A percentile compares a stretch with the other conserved stretches of the same genome.
These are phyloP conservation scores for Acer campestre DNA, from an alignment of 345 rosid genomes.

Conservation along the genomic window DNA sequence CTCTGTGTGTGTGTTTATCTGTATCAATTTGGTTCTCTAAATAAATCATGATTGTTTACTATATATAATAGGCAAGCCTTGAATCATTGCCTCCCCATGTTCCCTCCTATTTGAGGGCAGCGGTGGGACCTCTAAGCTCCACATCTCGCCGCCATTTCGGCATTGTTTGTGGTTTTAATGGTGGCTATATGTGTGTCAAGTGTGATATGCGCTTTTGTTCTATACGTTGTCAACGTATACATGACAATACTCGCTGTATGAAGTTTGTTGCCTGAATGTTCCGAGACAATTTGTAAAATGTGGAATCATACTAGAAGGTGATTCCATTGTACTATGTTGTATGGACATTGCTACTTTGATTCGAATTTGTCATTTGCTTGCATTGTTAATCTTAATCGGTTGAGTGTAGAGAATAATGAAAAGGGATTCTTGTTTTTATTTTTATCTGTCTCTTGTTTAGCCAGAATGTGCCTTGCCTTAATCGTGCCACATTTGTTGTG, in stretches of 20 bases:
- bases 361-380: background rate
- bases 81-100: slow-evolving; percentile 81
- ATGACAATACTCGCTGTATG: slow-evolving; percentile 86
- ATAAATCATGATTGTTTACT: background rate
- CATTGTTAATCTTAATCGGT: background rate
- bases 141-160: slow-evolving; percentile 83
- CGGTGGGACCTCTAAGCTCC: slow-evolving; percentile 81
- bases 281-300: slow-evolving; percentile 14
- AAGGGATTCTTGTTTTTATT: background rate
- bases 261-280: slow-evolving; percentile 75
- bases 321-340: background rate
- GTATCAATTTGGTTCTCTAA: background rate
- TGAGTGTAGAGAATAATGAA: background rate
- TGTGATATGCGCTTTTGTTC: slow-evolving; percentile 94
- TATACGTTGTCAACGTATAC: slow-evolving; percentile 70
- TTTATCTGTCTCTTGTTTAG: background rate
- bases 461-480: slow-evolving; percentile 7
- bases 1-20: background rate
- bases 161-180: slow-evolving; percentile 76
- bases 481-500: background rate
- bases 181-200: slow-evolving; percentile 69
- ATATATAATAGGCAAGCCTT: slow-evolving; percentile 63
- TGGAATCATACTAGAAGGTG: slow-evolving; percentile 9
- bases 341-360: slow-evolving; percentile 1
- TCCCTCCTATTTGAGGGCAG: slow-evolving; percentile 79